These are phyloP conservation scores for Elsinoe australis DNA, from an alignment of 2,329 filamentous ascomycete species.

Conservation along the genomic window DNA sequence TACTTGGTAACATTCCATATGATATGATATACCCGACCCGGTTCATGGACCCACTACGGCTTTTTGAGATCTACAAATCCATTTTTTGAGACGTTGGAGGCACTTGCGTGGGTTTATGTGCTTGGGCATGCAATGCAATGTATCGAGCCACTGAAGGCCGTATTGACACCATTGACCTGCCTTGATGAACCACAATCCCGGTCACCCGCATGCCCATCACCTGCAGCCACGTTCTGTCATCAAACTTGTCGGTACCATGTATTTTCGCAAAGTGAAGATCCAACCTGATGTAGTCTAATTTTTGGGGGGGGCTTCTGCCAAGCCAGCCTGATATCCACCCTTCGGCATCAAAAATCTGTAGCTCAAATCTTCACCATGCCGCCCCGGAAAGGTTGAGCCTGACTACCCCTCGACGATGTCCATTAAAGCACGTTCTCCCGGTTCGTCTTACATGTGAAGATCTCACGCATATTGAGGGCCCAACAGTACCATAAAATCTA, in stretches of 20 bases:
- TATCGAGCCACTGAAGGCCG: too few relatives aligned
- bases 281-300: neutral
- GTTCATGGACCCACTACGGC: conserved; percentile 6
- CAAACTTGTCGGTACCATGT: neutral
- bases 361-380: neutral
- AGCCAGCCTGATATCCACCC: conserved; percentile 10
- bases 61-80: neutral
- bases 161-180: too few relatives aligned
- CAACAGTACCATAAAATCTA: neutral
- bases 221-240: conserved; percentile 9
- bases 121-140: neutral
- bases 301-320: conserved; percentile 1
- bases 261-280: neutral
- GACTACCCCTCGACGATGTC: neutral
- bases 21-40: conserved; percentile 7
- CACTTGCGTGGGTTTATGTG: too few relatives aligned
- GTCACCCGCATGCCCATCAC: neutral
- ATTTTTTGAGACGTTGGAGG: too few relatives aligned
- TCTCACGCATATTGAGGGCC: neutral
- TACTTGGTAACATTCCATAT: neutral
- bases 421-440: neutral
- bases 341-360: conserved; percentile 13
- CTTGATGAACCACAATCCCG: too few relatives aligned
- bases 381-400: neutral
- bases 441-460: conserved; percentile 10